Evolutionary conservation across 2,329 filamentous ascomycete species (phyloP), one percentile per base, ranked within the genome.

Genomic region (Colletotrichum sp.): DNA sequence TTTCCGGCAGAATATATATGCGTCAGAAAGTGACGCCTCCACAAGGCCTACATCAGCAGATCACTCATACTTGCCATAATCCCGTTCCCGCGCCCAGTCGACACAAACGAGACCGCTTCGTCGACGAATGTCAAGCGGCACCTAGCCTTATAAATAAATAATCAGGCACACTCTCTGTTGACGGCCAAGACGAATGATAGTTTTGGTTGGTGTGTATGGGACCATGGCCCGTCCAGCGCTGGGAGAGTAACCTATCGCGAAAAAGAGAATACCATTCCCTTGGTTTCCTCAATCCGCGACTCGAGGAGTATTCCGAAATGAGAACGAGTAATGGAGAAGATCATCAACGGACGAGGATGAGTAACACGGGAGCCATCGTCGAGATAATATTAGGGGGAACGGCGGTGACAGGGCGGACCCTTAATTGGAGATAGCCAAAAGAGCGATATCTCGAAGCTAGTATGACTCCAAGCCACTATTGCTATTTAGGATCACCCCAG

Each of bases 381-480:
- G 10, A 49, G n/a, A 52, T 52, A 13, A 52, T 4, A 24, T 10
- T 1, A 21, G 18, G 10, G 10, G 0, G 6, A 52, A 52, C 44
- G 10, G n/a, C n/a, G 44, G 1, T 52, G 44, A 52, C 10, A 52
- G 4, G n/a, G 44, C n/a, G 44, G n/a, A 0, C n/a, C n/a, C n/a
- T n/a, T n/a, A n/a, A n/a, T n/a, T n/a, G n/a, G n/a, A n/a, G n/a
- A n/a, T n/a, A n/a, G n/a, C n/a, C n/a, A n/a, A n/a, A n/a, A n/a
- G 44, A 49, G 1, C 44, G 1, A 21, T 3, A 21, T 44, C 44
- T 1, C 6, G 0, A 52, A 13, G n/a, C n/a, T 21, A 52, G 3
- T 8, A 0, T 13, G 4, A 8, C 44, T 13, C n/a, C 0, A 21
- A 21, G 39, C n/a, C n/a, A 21, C n/a, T 21, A 0, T 0, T 13